Percentiles rank a stretch among this genome's conserved stretches.
Conservation (phyloP, 1,284 basidiomycete genomes). For the Apiotrichum gamsii region DNA sequence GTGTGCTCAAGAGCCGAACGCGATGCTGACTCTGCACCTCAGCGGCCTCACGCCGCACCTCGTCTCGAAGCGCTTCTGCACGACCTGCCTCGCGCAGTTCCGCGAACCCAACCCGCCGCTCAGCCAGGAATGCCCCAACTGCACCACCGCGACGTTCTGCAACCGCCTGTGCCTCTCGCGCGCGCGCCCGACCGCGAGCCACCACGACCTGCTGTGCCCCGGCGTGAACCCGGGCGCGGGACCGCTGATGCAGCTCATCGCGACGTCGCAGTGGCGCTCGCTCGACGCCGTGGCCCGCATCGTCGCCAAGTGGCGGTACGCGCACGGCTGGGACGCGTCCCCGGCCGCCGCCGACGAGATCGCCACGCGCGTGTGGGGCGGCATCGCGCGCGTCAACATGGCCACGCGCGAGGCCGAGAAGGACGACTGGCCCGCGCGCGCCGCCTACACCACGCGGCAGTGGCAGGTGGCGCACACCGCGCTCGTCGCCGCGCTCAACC, state of each 20-base stretch:
- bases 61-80: conserved; percentile 26
- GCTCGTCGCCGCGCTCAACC: conserved; percentile 47
- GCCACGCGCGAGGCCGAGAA: conserved; percentile 35
- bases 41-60: conserved; percentile 27
- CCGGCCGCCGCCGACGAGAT: conserved; percentile 17
- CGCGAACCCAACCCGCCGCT: conserved; percentile 19
- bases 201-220: conserved; percentile 68
- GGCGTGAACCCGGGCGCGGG: conserved; percentile 63
- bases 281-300: conserved; percentile 64
- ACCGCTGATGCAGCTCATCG: conserved; percentile 58
- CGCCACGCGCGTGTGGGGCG: conserved; percentile 31
- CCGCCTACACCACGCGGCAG: conserved; percentile 48
- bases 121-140: conserved; percentile 28
- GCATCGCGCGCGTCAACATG: conserved; percentile 40
- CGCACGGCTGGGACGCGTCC: conserved; percentile 55
- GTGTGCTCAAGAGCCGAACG: no score
- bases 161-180: conserved; percentile 62
- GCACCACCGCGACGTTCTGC: conserved; percentile 61
- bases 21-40: neutral
- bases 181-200: conserved; percentile 52
- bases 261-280: conserved; percentile 62
- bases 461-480: conserved; percentile 61
- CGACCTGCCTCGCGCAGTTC: conserved; percentile 35
- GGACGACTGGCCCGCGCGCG: conserved; percentile 28
- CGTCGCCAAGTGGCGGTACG: conserved; percentile 59